phyloP scores from a whole-genome alignment of 1,139 yeast genomes.

The Waltiozyma sp. region DNA sequence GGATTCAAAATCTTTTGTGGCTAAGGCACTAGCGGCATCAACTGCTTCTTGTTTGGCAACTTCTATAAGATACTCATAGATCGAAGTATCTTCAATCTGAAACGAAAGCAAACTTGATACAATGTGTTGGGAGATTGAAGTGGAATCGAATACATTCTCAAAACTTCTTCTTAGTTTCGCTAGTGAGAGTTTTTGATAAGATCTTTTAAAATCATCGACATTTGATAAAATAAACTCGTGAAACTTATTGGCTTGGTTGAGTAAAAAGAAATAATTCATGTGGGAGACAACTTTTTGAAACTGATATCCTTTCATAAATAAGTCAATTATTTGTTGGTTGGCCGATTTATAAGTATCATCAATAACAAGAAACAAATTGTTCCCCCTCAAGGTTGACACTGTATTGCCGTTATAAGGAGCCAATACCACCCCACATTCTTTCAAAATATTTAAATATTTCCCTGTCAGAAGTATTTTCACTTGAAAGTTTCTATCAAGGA shows the following conservation, averaged over 20 bases:
- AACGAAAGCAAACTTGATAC: conserved; percentile 19
- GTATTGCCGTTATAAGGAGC: conserved; percentile 15
- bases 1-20: conserved; percentile 28
- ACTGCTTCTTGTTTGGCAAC: conserved; percentile 55
- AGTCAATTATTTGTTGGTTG: conserved; percentile 45
- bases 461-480: conserved; percentile 72
- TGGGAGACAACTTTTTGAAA: conserved; percentile 35
- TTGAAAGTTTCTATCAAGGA: conserved; percentile 44
- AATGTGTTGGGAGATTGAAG: conserved; percentile 9
- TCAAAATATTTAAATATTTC: conserved; percentile 65
- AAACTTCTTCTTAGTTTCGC: conserved; percentile 27
- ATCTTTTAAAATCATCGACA: conserved; percentile 29
- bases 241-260: conserved; percentile 20
- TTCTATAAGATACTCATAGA: conserved; percentile 51
- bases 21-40: conserved; percentile 44
- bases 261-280: conserved; percentile 45
- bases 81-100: conserved; percentile 23
- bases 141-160: conserved; percentile 5
- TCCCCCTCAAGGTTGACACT: conserved; percentile 41
- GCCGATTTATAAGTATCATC: conserved; percentile 60
- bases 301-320: conserved; percentile 53
- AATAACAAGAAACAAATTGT: conserved; percentile 46
- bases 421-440: conserved; percentile 25
- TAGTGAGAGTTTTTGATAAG: conserved; percentile 26
- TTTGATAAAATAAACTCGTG: conserved; percentile 31